A percentile compares a stretch with the other conserved stretches of the same genome.
These are phyloP conservation scores for Amanita fuliginea DNA, from an alignment of 768 basidiomycete genomes.

Conservation along the genomic window DNA sequence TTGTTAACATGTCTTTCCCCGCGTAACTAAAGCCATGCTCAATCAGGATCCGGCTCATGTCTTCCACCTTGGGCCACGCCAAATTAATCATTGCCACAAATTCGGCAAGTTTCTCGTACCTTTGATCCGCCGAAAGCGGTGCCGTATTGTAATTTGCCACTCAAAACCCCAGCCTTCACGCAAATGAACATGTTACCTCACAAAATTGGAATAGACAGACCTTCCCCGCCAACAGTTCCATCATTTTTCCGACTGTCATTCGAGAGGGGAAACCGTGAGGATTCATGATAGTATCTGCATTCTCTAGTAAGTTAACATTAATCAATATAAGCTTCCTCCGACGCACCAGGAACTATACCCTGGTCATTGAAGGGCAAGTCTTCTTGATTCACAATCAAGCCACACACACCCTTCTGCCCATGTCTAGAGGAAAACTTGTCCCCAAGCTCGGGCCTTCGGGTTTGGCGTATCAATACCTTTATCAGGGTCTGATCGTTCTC, in stretches of 20 bases:
- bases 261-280: slow-evolving; percentile 99
- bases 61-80: slow-evolving; percentile 62
- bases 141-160: slow-evolving; percentile 85
- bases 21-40: slow-evolving; percentile 95
- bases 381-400: slow-evolving; percentile 96
- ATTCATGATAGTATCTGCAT: slow-evolving; percentile 94
- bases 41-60: slow-evolving; percentile 94
- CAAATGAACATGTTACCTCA: neutral
- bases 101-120: slow-evolving; percentile 27
- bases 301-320: slow-evolving; percentile 9
- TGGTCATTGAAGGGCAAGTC: slow-evolving; percentile 99
- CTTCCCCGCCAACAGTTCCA: slow-evolving; percentile 93
- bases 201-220: slow-evolving; percentile 23
- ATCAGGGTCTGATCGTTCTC: slow-evolving; percentile 95
- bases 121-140: slow-evolving; percentile 98
- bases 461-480: slow-evolving; percentile 96
- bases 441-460: slow-evolving; percentile 89
- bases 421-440: slow-evolving; percentile 99
- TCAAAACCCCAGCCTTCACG: slow-evolving; percentile 75
- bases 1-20: slow-evolving; percentile 99
- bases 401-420: slow-evolving; percentile 98
- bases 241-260: slow-evolving; percentile 99
- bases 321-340: slow-evolving; percentile 6
- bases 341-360: slow-evolving; percentile 81
- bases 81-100: neutral